Evolutionary conservation across 495 filamentous ascomycete species (phyloP).

Genomic region (Pyrenula massariospora): DNA sequence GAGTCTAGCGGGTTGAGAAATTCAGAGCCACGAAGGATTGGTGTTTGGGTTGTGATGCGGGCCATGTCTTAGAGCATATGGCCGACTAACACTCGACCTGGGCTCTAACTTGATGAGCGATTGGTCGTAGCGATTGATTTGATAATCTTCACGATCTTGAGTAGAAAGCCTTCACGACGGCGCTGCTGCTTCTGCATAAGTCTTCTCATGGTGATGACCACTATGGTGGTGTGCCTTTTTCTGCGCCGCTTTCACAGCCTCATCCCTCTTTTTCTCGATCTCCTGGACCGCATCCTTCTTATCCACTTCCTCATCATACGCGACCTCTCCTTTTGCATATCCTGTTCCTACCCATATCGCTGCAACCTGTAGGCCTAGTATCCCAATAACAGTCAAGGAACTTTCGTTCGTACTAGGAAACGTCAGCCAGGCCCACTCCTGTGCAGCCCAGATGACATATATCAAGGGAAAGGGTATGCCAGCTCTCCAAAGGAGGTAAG

Average conservation of each 20-base stretch:
- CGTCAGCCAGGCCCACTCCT: constrained; percentile 96
- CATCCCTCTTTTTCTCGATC: background rate
- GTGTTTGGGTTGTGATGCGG: too few relatives aligned
- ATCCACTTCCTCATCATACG: background rate
- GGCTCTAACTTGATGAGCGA: too few relatives aligned
- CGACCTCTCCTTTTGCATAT: constrained; percentile 5
- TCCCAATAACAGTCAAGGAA: constrained; percentile 63
- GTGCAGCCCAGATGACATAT: constrained; percentile 62
- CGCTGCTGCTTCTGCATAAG: background rate
- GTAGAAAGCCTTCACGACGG: background rate
- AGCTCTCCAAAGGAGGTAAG: constrained; percentile 79
- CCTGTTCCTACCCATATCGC: constrained; percentile 50
- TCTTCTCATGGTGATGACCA: background rate
- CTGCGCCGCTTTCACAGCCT: background rate
- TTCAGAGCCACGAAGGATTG: too few relatives aligned
- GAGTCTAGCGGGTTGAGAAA: too few relatives aligned
- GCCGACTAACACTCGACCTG: too few relatives aligned
- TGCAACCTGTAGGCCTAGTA: constrained; percentile 52
- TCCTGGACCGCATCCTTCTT: background rate
- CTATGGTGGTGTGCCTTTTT: background rate
- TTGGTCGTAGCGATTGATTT: too few relatives aligned
- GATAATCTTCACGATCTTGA: too few relatives aligned
- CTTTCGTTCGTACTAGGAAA: constrained; percentile 82
- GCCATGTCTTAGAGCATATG: too few relatives aligned
- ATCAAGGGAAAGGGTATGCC: constrained; percentile 62